Evolutionary conservation across 2,329 filamentous ascomycete genomes (phyloP).

Genomic region (Diaporthe aspalathi): DNA sequence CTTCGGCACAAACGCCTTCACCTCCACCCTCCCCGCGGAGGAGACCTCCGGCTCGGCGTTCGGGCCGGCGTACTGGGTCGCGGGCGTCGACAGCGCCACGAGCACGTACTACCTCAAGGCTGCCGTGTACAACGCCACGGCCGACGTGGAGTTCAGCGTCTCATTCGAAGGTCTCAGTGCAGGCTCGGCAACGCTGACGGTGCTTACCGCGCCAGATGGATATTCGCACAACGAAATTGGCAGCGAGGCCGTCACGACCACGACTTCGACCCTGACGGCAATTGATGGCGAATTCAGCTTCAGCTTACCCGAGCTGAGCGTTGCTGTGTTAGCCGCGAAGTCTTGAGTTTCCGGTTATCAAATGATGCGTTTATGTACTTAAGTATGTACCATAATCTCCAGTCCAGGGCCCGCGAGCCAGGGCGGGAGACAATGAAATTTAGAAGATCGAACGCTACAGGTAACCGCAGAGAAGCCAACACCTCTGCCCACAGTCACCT

Average conservation of each 20-base stretch:
- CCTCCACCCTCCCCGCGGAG: slow-evolving; percentile 35
- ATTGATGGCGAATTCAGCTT: slow-evolving; percentile 63
- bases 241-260: slow-evolving; percentile 62
- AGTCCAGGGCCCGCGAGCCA: neutral
- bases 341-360: neutral
- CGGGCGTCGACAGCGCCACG: slow-evolving; percentile 41
- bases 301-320: slow-evolving; percentile 63
- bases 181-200: slow-evolving; percentile 56
- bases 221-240: slow-evolving; percentile 58
- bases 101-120: slow-evolving; percentile 38
- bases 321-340: slow-evolving; percentile 64
- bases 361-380: too few relatives aligned
- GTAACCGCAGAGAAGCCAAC: neutral
- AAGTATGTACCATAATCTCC: too few relatives aligned
- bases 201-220: slow-evolving; percentile 58
- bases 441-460: too few relatives aligned
- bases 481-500: neutral
- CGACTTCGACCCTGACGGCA: slow-evolving; percentile 53
- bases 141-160: slow-evolving; percentile 57
- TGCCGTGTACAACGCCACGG: slow-evolving; percentile 56
- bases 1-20: slow-evolving; percentile 33
- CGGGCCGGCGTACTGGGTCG: slow-evolving; percentile 38
- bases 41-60: slow-evolving; percentile 41
- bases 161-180: slow-evolving; percentile 56
- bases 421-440: too few relatives aligned